Base-by-base conservation (phyloP, 176 grass and related monocot species). In the Carex parvula region DNA sequence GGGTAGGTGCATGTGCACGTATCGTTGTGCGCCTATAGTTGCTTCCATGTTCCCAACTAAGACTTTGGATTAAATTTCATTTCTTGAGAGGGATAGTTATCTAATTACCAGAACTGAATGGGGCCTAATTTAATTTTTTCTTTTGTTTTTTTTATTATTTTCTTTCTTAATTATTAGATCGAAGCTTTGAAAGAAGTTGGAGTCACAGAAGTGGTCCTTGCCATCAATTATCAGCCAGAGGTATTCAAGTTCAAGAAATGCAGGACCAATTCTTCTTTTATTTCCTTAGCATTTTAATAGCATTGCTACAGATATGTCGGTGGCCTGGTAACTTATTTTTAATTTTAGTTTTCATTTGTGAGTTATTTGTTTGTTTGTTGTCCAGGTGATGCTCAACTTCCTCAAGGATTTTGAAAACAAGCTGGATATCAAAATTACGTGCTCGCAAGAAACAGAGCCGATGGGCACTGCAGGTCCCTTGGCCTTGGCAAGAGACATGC, bases 201-300 rank as follows among this genome's bases (percentile, higher is more conserved):
- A 60, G 94, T 97, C 29, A 91, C 91, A 79, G 91, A 97, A 79
- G 94, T 97, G 64, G 85, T 97, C 68, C 79, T 97, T 42, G 94
- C 94, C 41, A 97, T 97, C 62, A 97, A 97, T 84, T 97, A 97
- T 87, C 94, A 97, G 64, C 94, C 94, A 44, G 93, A 95, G 93
- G 93, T 95, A 90, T 37, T 37, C 5, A 18, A 37, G 14, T 37
- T 37, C 5, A 39, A 37, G 14, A 15, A 32, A 67, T 67, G 64
- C 4, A 84, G 26, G 12, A n/a, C n/a, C 56, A 70, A 44, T 85
- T 18, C 16, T 30, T 67, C 68, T 65, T 44, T 50, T 3, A 14
- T 26, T 58, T 9, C 15, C 58, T 30, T 64, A n/a, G 5, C 2
- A 26, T 76, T 70, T 70, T 77, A 35, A 13, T 8, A 24, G 18